phyloP scores from a whole-genome alignment of 2,329 filamentous ascomycete genomes.

The Talaromyces funiculosus region DNA sequence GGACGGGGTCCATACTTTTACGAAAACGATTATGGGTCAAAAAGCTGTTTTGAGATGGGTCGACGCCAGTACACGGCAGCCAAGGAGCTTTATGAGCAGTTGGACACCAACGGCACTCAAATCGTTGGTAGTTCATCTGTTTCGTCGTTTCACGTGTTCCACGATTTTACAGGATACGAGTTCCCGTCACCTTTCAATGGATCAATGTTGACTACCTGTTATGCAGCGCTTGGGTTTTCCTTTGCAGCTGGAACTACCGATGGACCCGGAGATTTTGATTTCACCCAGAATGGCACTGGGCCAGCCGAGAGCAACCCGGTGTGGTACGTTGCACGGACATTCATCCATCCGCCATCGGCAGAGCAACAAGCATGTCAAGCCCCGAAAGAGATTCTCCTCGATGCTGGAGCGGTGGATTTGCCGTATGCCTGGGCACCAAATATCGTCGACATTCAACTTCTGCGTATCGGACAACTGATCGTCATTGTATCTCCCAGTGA shows the following conservation, averaged over 20 bases:
- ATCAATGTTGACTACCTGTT: slow-evolving; percentile 62
- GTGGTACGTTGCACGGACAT: slow-evolving; percentile 69
- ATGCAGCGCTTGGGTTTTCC: slow-evolving; percentile 81
- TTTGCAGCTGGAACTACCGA: slow-evolving; percentile 92
- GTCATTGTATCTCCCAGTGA: slow-evolving; percentile 83
- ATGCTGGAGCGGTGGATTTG: slow-evolving; percentile 70
- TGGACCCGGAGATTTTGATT: slow-evolving; percentile 86
- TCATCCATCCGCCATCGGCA: slow-evolving; percentile 64
- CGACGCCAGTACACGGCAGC: slow-evolving; percentile 42
- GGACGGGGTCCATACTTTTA: slow-evolving; percentile 44
- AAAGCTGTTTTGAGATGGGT: slow-evolving; percentile 47
- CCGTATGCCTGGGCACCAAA: slow-evolving; percentile 91
- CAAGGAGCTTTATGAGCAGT: slow-evolving; percentile 51
- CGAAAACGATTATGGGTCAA: slow-evolving; percentile 41
- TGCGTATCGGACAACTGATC: slow-evolving; percentile 77
- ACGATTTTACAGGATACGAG: slow-evolving; percentile 69
- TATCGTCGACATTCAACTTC: slow-evolving; percentile 78
- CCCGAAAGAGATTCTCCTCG: slow-evolving; percentile 78
- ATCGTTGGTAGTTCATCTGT: slow-evolving; percentile 59
- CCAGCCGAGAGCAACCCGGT: slow-evolving; percentile 66
- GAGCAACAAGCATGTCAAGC: slow-evolving; percentile 71
- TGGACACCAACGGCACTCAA: slow-evolving; percentile 36
- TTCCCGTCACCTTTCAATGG: slow-evolving; percentile 67
- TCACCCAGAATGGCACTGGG: slow-evolving; percentile 80
- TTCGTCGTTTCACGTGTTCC: slow-evolving; percentile 78